Percentiles rank a stretch among this genome's conserved stretches.
phyloP scores from a whole-genome alignment of 441 rosid species.

The Metrosideros polymorpha region DNA sequence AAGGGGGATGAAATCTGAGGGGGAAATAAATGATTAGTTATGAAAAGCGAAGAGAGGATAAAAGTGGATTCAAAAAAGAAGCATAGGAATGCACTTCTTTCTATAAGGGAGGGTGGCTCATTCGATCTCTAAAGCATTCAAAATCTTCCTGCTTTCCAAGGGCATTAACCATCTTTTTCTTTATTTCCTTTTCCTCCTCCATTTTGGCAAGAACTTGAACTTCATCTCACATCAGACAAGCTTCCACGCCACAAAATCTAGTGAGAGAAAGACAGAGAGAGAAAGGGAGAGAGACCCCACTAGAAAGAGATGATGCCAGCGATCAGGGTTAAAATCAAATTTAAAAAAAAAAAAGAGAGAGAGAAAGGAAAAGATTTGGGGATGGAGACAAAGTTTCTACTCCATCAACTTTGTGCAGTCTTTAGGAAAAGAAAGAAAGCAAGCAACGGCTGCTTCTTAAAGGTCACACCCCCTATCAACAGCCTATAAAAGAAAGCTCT shows the following conservation, averaged over 20 bases:
- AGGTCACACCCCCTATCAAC: constrained; percentile 9
- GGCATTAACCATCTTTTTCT: constrained; percentile 19
- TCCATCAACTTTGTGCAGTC: constrained; percentile 32
- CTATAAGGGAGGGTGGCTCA: constrained; percentile 21
- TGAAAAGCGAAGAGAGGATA: constrained; percentile 9
- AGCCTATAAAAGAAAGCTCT: constrained; percentile 17
- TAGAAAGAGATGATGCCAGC: background rate
- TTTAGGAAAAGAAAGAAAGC: constrained; percentile 20
- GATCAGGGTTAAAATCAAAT: background rate
- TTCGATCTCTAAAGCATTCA: constrained; percentile 36
- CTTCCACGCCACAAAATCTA: constrained; percentile 2
- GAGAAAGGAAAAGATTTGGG: constrained; percentile 7
- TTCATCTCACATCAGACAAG: background rate
- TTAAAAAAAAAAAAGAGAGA: background rate
- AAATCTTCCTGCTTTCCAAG: constrained; percentile 29
- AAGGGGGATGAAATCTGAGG: background rate
- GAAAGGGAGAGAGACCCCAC: background rate
- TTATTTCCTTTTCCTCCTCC: background rate
- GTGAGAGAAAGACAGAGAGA: background rate
- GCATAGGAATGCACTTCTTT: constrained; percentile 40
- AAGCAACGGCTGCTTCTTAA: background rate
- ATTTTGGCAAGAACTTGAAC: background rate
- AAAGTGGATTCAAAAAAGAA: constrained; percentile 6
- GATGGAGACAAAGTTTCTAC: constrained; percentile 48
- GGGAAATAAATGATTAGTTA: constrained; percentile 18